Conservation (phyloP, 192 early-diverging fungal genomes). For the Backusella circina region DNA sequence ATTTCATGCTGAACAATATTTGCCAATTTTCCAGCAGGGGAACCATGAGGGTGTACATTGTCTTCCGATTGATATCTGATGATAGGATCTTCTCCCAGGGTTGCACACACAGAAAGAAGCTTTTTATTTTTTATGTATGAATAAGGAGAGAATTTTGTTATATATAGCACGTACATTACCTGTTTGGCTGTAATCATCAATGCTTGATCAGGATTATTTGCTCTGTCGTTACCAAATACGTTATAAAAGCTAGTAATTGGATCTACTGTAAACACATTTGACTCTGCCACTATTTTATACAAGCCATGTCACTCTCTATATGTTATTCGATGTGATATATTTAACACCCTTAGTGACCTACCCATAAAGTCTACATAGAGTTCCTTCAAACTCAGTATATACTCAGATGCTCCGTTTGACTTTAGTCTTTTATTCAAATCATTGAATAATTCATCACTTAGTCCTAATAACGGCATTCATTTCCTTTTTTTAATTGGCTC, state of each 20-base stretch:
- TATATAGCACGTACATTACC: neutral
- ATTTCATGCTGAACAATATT: constrained; percentile 78
- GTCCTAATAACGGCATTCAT: constrained; percentile 37
- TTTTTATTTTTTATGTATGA: constrained; percentile 22
- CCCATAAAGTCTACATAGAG: constrained; percentile 81
- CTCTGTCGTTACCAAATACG: constrained; percentile 58
- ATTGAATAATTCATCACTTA: constrained; percentile 60
- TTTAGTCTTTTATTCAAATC: constrained; percentile 45
- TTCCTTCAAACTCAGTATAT: constrained; percentile 64
- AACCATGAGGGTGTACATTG: constrained; percentile 25
- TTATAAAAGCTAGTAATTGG: constrained; percentile 59
- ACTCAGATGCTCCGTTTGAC: constrained; percentile 46
- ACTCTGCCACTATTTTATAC: constrained; percentile 24
- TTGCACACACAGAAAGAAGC: constrained; percentile 83
- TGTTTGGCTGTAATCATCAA: constrained; percentile 17
- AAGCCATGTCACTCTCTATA: neutral
- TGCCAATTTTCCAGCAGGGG: constrained; percentile 69
- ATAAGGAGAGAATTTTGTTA: neutral
- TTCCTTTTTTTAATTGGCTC: neutral
- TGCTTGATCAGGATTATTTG: neutral
- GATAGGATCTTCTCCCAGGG: constrained; percentile 87
- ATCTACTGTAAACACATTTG: constrained; percentile 63
- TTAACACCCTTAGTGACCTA: constrained; percentile 24
- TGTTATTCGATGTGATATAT: no score
- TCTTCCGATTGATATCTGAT: constrained; percentile 84